Evolutionary conservation across 139 green algal genomes (phyloP).

Genomic region (Coelastrella sp.): DNA sequence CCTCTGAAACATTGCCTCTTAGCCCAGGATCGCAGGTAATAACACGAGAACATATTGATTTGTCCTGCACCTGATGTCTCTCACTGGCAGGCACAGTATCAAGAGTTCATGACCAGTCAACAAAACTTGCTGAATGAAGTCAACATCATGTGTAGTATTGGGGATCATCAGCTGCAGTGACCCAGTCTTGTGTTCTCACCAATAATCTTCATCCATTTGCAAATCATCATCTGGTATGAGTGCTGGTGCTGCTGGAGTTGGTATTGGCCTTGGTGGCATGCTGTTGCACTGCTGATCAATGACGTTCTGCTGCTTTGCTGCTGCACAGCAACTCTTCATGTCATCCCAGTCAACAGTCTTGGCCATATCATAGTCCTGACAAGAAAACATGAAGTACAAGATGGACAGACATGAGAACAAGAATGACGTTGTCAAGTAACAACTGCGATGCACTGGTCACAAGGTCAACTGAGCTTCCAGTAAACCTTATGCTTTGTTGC

Average conservation of each 20-base stretch:
- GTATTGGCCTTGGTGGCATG: conserved; percentile 25
- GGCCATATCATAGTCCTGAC: conserved; percentile 20
- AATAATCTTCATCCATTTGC: conserved; percentile 13
- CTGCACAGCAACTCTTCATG: not conserved
- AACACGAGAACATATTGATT: not conserved
- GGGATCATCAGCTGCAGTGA: no score
- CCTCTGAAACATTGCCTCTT: no score
- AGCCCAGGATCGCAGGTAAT: no score
- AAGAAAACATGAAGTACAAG: no score
- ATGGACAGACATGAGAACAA: not conserved
- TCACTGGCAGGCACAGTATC: no score
- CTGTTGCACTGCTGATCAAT: conserved; percentile 16
- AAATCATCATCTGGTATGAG: not conserved
- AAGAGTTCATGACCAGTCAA: no score
- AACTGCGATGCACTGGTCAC: not conserved
- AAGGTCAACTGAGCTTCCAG: no score
- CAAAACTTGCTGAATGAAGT: no score
- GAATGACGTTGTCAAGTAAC: not conserved
- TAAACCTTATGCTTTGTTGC: no score
- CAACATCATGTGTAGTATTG: no score
- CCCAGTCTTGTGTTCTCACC: conserved; percentile 7
- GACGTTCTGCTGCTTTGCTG: not conserved
- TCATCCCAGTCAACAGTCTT: conserved; percentile 27
- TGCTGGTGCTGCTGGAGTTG: not conserved
- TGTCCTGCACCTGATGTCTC: not conserved